phyloP scores from a whole-genome alignment of 83 land plant species.

The Picea abies region DNA sequence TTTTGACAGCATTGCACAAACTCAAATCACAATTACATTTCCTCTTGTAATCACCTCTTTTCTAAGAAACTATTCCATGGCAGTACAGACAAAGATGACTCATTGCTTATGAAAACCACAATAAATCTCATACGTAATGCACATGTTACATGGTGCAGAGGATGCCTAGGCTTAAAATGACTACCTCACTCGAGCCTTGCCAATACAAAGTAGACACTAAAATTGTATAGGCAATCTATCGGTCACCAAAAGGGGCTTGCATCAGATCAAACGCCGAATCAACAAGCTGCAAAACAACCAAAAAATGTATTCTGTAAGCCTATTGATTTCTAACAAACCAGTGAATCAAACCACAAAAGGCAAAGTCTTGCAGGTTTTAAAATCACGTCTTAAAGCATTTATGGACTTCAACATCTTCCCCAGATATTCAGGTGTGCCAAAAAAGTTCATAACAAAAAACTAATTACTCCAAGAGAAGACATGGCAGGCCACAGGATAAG shows the following conservation, averaged over 20 bases:
- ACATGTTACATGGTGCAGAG: neutral
- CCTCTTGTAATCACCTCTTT: neutral
- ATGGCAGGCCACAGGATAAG: too few relatives aligned
- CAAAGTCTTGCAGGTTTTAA: too few relatives aligned
- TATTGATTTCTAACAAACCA: too few relatives aligned
- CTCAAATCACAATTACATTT: neutral
- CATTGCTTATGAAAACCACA: neutral
- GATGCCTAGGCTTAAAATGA: neutral
- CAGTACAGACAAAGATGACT: neutral
- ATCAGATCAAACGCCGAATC: constrained; percentile 9
- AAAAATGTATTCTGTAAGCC: neutral
- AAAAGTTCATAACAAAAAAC: too few relatives aligned
- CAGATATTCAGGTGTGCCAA: too few relatives aligned
- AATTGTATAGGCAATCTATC: neutral
- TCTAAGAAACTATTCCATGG: neutral
- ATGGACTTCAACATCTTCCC: too few relatives aligned
- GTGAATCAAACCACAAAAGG: too few relatives aligned
- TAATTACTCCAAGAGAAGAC: too few relatives aligned
- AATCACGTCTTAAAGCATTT: too few relatives aligned
- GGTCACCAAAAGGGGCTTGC: constrained; percentile 9
- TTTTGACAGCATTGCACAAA: neutral
- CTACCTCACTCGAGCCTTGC: neutral
- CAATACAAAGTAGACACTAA: neutral
- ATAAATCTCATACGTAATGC: neutral
- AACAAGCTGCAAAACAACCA: constrained; percentile 10